Conservation (phyloP, 2,329 filamentous ascomycete species). For the Aspergillus hiratsukae region DNA sequence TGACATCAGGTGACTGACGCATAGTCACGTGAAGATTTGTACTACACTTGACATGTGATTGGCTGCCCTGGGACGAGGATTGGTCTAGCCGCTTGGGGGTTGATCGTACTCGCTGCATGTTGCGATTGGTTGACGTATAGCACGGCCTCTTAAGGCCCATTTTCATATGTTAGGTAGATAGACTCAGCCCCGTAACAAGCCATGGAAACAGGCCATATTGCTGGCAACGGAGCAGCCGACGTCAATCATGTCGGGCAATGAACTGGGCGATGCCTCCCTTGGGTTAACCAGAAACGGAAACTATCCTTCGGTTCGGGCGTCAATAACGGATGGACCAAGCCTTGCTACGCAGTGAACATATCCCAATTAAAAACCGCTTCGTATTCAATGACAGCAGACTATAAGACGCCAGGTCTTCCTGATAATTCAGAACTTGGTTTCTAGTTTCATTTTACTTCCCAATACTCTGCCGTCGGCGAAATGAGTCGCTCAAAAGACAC, state of each 20-base stretch:
- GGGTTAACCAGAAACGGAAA: not conserved
- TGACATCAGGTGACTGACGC: constrained; percentile 10
- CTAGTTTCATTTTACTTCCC: not conserved
- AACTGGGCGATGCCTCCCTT: not conserved
- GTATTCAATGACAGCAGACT: not conserved
- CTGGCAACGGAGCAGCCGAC: not conserved
- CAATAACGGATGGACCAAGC: not conserved
- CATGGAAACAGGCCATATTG: not conserved
- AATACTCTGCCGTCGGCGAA: not conserved
- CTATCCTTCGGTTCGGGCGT: not conserved
- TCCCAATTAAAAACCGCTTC: not conserved
- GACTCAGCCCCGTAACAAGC: not conserved
- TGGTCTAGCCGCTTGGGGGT: not conserved
- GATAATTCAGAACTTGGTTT: not conserved
- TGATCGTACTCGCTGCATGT: not conserved
- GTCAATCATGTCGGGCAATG: not conserved
- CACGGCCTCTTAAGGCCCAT: too few relatives aligned
- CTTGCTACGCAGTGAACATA: not conserved
- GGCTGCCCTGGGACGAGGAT: not conserved
- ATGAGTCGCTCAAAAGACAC: not conserved
- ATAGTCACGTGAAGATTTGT: not conserved
- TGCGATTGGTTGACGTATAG: not conserved
- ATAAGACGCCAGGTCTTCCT: constrained; percentile 1
- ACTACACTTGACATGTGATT: not conserved
- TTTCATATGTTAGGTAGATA: too few relatives aligned